These are phyloP conservation scores for Alternaria panax DNA, from an alignment of 2,329 filamentous ascomycete genomes.

Conservation along the genomic window DNA sequence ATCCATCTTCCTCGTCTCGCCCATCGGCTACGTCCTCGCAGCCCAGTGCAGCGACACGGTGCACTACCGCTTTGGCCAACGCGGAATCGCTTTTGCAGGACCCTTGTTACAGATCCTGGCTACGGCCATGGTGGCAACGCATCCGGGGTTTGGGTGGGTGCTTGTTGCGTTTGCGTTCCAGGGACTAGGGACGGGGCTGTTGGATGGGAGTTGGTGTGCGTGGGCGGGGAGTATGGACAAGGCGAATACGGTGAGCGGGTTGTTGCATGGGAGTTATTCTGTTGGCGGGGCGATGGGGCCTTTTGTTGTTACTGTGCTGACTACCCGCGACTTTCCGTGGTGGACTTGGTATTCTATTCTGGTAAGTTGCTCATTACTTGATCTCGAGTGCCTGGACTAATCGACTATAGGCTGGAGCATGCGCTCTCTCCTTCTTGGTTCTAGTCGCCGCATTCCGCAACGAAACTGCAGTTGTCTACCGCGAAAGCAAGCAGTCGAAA, in stretches of 20 bases:
- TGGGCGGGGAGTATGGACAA: slow-evolving; percentile 54
- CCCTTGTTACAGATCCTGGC: slow-evolving; percentile 50
- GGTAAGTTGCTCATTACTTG: slow-evolving; percentile 33
- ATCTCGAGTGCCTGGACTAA: not conserved
- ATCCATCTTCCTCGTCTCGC: slow-evolving; percentile 54
- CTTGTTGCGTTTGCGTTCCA: slow-evolving; percentile 43
- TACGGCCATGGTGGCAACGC: slow-evolving; percentile 35
- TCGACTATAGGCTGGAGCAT: slow-evolving; percentile 8
- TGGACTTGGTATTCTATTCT: slow-evolving; percentile 52
- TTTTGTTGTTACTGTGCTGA: slow-evolving; percentile 44
- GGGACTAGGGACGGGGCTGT: slow-evolving; percentile 51
- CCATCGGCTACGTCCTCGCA: slow-evolving; percentile 55
- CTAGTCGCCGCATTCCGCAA: slow-evolving; percentile 50
- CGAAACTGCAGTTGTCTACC: slow-evolving; percentile 46
- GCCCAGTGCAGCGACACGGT: slow-evolving; percentile 52
- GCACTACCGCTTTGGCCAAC: slow-evolving; percentile 53
- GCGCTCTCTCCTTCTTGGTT: slow-evolving; percentile 30
- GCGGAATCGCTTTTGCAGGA: slow-evolving; percentile 52
- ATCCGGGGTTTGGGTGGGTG: slow-evolving; percentile 44
- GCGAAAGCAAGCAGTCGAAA: slow-evolving; percentile 27
- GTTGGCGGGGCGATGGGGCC: slow-evolving; percentile 52
- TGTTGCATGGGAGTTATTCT: slow-evolving; percentile 54
- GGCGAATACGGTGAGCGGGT: slow-evolving; percentile 52
- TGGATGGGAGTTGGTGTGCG: slow-evolving; percentile 57
- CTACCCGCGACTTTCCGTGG: slow-evolving; percentile 40